Conservation (phyloP, 352 stramenopile species). For the Phytophthora fragariaefolia region DNA sequence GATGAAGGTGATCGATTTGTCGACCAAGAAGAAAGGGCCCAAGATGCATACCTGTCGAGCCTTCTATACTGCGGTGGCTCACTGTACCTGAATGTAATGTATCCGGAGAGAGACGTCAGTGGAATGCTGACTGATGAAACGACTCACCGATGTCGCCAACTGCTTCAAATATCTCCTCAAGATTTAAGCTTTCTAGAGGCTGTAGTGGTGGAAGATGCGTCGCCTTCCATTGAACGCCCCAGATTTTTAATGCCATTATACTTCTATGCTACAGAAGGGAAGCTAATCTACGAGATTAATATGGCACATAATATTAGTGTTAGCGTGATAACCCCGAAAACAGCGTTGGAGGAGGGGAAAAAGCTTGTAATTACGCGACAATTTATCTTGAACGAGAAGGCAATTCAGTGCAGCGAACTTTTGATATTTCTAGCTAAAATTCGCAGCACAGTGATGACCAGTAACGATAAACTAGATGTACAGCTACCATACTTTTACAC, state of each 20-base stretch:
- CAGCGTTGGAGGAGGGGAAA: constrained; percentile 6
- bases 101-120: constrained; percentile 25
- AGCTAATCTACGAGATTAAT: constrained; percentile 60
- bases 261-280: constrained; percentile 59
- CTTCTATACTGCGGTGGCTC: constrained; percentile 50
- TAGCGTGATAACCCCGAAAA: constrained; percentile 42
- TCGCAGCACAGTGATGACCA: constrained; percentile 10
- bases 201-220: constrained; percentile 13
- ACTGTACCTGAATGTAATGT: constrained; percentile 57
- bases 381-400: constrained; percentile 51
- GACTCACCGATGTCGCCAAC: constrained; percentile 16
- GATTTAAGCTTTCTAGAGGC: constrained; percentile 29
- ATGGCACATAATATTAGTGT: constrained; percentile 47
- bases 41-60: constrained; percentile 53
- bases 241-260: constrained; percentile 25
- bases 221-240: neutral
- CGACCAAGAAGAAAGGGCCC: constrained; percentile 35
- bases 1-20: constrained; percentile 40
- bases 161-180: constrained; percentile 34
- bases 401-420: constrained; percentile 25
- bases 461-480: constrained; percentile 8
- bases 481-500: constrained; percentile 42
- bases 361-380: constrained; percentile 28
- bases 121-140: constrained; percentile 10
- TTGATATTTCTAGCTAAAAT: constrained; percentile 13